Evolutionary conservation across 768 basidiomycete genomes (phyloP), one percentile per base, ranked within the genome.

Genomic region (Nevesoporus exiguus): DNA sequence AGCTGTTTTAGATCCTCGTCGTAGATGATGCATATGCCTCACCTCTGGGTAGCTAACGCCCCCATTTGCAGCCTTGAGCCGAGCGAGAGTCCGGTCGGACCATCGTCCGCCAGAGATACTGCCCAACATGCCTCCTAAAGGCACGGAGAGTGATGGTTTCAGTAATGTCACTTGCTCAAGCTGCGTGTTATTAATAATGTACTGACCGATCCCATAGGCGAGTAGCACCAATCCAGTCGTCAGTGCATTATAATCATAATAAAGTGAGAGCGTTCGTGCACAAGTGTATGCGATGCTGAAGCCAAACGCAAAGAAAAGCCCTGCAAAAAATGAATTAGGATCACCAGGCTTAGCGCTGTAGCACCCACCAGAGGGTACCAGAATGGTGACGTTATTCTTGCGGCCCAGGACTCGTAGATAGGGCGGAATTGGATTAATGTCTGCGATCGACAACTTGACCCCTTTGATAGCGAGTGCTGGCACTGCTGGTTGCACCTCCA

Each of bases 151-250:
- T 11, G 25, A 5, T 2, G 0, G 19, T 24, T 21, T 31, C 9
- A 51, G 21, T 13, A 5, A 42, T 0, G 11, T 22, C 29, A 3
- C 2, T 17, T n/a, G 7, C n/a, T 21, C n/a, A n/a, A 36, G 10
- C 5, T 5, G 13, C 11, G 19, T 5, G 17, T 3, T 7, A n/a
- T n/a, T n/a, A n/a, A n/a, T n/a, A 19, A 7, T 34, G 6, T 45
- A 63, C 77, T 25, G 36, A 83, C 88, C 88, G 3, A 81, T 61
- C 33, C 93, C 93, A 64, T 80, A 92, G 0, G 88, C 68, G 13
- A 97, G 79, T 1, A 93, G 76, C 6, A 93, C 83, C 19, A 94
- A 70, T 8, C 94, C 94, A 41, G 87, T 86, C 44, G 80, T 76
- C 27, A 97, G 72, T 1, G 93, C 77, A 51, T 82, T 74, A 66